Percentiles rank a stretch among this genome's conserved stretches.
Evolutionary conservation across 179 eudicot species (phyloP).

Genomic region (Nepenthes alata): DNA sequence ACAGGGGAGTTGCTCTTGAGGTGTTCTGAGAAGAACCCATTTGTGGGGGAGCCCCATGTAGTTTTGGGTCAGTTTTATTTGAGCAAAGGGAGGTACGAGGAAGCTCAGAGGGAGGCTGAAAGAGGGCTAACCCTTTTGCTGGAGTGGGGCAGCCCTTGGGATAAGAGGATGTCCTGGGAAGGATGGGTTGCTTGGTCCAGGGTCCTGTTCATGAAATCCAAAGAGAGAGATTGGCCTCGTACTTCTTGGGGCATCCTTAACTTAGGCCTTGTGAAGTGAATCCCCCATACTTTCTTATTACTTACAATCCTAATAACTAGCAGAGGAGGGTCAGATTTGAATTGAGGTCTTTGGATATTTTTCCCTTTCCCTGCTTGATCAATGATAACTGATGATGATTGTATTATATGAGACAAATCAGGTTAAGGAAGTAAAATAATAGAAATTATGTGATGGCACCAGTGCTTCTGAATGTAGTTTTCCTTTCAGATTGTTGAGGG

Average conservation of each 20-base stretch:
- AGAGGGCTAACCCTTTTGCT: conserved; percentile 32
- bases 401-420: no score
- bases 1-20: conserved; percentile 40
- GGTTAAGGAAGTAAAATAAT: no score
- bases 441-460: no score
- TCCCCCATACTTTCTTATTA: background rate
- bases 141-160: conserved; percentile 65
- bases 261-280: conserved; percentile 39
- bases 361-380: no score
- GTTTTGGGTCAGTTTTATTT: conserved; percentile 40
- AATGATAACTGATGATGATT: no score
- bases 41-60: conserved; percentile 49
- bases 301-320: no score
- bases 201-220: conserved; percentile 42
- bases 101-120: conserved; percentile 33
- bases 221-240: conserved; percentile 43
- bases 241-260: conserved; percentile 48
- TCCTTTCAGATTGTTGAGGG: no score
- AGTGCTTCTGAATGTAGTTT: no score
- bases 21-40: conserved; percentile 41
- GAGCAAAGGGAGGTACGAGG: conserved; percentile 39
- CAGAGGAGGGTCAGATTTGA: no score
- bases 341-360: no score
- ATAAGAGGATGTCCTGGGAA: conserved; percentile 59
- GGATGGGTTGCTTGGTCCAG: conserved; percentile 64